A percentile compares a stretch with the other conserved stretches of the same genome.
phyloP scores from a whole-genome alignment of 148 eudicot genomes.

The Hydrangea macrophylla region DNA sequence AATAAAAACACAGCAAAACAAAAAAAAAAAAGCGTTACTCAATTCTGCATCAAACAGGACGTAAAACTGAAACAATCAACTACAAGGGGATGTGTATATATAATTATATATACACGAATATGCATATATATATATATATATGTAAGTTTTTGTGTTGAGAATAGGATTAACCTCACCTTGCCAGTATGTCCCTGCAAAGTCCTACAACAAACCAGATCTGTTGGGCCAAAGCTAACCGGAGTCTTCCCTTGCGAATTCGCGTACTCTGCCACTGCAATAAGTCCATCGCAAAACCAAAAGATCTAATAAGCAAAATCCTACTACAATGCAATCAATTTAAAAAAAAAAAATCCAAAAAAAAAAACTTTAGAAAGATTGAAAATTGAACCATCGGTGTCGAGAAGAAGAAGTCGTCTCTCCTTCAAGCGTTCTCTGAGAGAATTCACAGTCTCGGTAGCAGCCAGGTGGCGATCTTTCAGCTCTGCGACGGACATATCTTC shows the following conservation, averaged over 20 bases:
- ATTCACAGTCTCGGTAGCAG: conserved; percentile 67
- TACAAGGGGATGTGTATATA: too few relatives aligned
- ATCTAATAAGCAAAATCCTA: too few relatives aligned
- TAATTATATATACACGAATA: too few relatives aligned
- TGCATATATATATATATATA: too few relatives aligned
- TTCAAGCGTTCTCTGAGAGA: conserved; percentile 68
- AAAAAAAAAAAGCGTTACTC: neutral
- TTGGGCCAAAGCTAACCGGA: conserved; percentile 72
- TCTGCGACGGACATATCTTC: conserved; percentile 61
- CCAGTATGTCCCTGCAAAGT: conserved; percentile 94
- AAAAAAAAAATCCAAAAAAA: neutral
- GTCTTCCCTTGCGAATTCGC: conserved; percentile 81
- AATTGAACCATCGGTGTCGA: conserved; percentile 69
- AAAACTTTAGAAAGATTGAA: neutral
- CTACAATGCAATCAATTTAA: too few relatives aligned
- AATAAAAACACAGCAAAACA: neutral
- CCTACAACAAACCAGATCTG: conserved; percentile 95
- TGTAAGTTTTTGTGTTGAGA: neutral
- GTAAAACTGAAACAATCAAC: neutral
- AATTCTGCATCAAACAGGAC: neutral
- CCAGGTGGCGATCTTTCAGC: conserved; percentile 73
- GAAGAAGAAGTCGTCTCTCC: conserved; percentile 64
- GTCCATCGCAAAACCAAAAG: too few relatives aligned
- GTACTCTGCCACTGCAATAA: conserved; percentile 62
- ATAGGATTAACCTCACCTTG: conserved; percentile 44